phyloP scores from a whole-genome alignment of 2,329 filamentous ascomycete species.

The Tolypocladium pustulatum region DNA sequence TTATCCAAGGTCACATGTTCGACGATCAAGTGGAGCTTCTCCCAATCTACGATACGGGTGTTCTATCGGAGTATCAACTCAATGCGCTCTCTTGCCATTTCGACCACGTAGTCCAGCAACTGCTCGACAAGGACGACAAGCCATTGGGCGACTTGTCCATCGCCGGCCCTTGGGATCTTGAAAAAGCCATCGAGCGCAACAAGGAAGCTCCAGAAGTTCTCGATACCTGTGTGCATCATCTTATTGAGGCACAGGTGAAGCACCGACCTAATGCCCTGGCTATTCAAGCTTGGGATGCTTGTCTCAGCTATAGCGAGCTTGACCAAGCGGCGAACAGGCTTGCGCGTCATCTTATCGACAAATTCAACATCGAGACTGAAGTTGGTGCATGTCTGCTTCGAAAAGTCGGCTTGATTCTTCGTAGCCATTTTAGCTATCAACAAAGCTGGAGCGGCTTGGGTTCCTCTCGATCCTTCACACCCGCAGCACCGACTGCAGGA shows the following conservation, averaged over 20 bases:
- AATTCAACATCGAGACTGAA: neutral
- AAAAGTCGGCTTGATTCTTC: neutral
- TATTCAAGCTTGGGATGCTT: neutral
- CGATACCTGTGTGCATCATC: neutral
- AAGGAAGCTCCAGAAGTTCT: neutral
- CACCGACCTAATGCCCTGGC: neutral
- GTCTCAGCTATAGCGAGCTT: neutral
- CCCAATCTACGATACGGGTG: neutral
- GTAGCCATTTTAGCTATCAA: constrained; percentile 11
- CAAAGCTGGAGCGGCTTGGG: constrained; percentile 21
- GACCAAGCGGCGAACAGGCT: neutral
- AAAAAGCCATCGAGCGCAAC: neutral
- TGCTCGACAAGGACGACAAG: neutral
- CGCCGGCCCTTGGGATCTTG: neutral
- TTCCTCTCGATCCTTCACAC: constrained; percentile 25
- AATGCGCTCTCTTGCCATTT: neutral
- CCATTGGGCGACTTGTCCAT: neutral
- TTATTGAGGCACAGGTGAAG: neutral
- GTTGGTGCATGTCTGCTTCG: neutral
- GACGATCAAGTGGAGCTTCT: neutral
- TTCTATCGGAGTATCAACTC: neutral
- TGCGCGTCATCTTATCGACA: neutral
- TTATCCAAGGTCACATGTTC: neutral
- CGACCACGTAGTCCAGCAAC: neutral
- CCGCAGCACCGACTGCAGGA: constrained; percentile 13